A percentile compares a stretch with the other conserved stretches of the same genome.
These are phyloP conservation scores for Tranzscheliella williamsii DNA, from an alignment of 1,284 basidiomycete genomes.

Conservation along the genomic window DNA sequence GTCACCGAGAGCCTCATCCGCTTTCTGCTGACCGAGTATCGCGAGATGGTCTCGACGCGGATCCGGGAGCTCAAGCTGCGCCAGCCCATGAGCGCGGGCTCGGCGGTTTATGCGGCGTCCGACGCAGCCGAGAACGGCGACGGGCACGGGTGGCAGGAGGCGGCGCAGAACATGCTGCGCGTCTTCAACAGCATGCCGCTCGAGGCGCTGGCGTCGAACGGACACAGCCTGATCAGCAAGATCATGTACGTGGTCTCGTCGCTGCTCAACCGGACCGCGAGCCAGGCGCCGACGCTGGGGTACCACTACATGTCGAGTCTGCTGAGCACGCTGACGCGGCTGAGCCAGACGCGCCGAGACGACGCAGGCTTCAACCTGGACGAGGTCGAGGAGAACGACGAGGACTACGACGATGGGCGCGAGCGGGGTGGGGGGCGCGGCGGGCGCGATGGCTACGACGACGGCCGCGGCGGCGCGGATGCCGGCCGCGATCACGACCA, in stretches of 20 bases:
- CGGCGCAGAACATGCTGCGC: slow-evolving; percentile 26
- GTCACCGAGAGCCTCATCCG: slow-evolving; percentile 41
- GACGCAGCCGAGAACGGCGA: slow-evolving; percentile 1
- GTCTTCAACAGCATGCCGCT: slow-evolving; percentile 33
- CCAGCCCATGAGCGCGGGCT: not conserved
- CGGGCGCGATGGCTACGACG: not conserved
- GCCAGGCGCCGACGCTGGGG: slow-evolving; percentile 2
- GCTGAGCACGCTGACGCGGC: slow-evolving; percentile 20
- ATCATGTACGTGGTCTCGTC: slow-evolving; percentile 38
- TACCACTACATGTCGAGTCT: slow-evolving; percentile 32
- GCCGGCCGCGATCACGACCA: too few species aligned
- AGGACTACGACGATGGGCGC: not conserved
- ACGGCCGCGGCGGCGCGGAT: too few species aligned
- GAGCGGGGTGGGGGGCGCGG: not conserved
- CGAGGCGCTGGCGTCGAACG: slow-evolving; percentile 42
- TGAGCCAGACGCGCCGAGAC: slow-evolving; percentile 20
- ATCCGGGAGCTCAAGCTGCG: slow-evolving; percentile 20
- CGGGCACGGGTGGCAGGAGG: slow-evolving; percentile 24
- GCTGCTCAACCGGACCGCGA: slow-evolving; percentile 12
- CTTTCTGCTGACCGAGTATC: slow-evolving; percentile 41
- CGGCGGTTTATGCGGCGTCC: not conserved
- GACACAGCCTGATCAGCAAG: slow-evolving; percentile 33
- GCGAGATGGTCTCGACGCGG: slow-evolving; percentile 17
- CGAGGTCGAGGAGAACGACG: slow-evolving; percentile 2
- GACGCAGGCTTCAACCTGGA: slow-evolving; percentile 3